Evolutionary conservation across 1,284 basidiomycete genomes (phyloP).

Genomic region (Ustilago esculenta): DNA sequence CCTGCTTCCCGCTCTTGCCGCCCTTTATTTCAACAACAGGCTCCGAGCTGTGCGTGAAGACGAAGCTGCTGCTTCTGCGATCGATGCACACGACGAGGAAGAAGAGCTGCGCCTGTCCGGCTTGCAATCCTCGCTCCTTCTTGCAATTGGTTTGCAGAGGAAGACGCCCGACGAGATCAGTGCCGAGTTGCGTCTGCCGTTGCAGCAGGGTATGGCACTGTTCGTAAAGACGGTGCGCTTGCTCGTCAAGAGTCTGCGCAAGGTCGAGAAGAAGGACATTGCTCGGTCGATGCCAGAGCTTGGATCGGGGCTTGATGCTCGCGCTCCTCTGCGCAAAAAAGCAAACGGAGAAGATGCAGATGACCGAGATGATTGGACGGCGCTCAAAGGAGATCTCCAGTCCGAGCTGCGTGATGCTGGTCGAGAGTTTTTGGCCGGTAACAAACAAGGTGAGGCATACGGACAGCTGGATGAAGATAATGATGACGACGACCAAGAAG

Average conservation of each 20-base stretch:
- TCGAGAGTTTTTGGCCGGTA: constrained; percentile 27
- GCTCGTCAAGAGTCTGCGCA: constrained; percentile 80
- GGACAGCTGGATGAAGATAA: constrained; percentile 25
- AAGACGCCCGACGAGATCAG: constrained; percentile 82
- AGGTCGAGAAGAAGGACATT: constrained; percentile 75
- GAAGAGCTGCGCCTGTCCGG: constrained; percentile 53
- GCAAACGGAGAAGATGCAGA: constrained; percentile 14
- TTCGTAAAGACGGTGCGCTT: constrained; percentile 91
- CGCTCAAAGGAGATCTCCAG: constrained; percentile 49
- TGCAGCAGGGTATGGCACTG: constrained; percentile 86
- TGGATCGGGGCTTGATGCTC: constrained; percentile 14
- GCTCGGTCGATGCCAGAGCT: constrained; percentile 44
- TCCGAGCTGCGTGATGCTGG: constrained; percentile 56
- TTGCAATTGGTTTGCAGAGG: constrained; percentile 86
- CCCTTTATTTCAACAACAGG: constrained; percentile 80
- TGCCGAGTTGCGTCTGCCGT: constrained; percentile 76
- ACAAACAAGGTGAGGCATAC: constrained; percentile 16
- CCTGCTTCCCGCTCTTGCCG: constrained; percentile 81
- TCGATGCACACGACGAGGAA: constrained; percentile 41
- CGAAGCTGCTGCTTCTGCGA: constrained; percentile 45
- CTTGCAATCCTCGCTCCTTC: constrained; percentile 56
- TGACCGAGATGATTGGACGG: constrained; percentile 32
- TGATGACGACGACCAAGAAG: constrained; percentile 28
- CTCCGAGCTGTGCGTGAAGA: constrained; percentile 59
- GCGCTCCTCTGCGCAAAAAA: constrained; percentile 21